phyloP scores from a whole-genome alignment of 768 basidiomycete species.

The Vishniacozyma victoriae region DNA sequence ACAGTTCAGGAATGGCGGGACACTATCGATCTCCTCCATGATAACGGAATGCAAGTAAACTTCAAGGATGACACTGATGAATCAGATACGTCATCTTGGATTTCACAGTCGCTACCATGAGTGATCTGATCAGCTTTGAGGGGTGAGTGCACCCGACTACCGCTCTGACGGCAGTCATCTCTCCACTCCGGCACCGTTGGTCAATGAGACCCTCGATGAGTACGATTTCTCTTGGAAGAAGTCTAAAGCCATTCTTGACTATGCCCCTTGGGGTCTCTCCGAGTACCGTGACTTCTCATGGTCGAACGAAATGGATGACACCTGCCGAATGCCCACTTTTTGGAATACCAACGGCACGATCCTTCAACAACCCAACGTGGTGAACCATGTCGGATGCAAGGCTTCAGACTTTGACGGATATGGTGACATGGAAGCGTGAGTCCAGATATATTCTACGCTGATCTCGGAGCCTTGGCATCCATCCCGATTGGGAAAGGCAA shows the following conservation, averaged over 20 bases:
- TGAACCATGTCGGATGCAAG: slow-evolving; percentile 75
- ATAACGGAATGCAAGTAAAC: background rate
- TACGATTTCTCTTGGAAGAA: slow-evolving; percentile 67
- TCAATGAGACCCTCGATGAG: slow-evolving; percentile 55
- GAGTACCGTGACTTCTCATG: slow-evolving; percentile 78
- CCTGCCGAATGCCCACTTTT: background rate
- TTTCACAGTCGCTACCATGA: slow-evolving; percentile 90
- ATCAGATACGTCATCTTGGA: slow-evolving; percentile 91
- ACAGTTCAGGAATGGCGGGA: slow-evolving; percentile 70
- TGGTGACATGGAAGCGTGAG: slow-evolving; percentile 86
- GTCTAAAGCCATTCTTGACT: slow-evolving; percentile 53
- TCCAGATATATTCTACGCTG: background rate
- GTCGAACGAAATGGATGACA: slow-evolving; percentile 51
- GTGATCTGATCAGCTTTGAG: slow-evolving; percentile 75
- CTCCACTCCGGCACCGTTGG: slow-evolving; percentile 75
- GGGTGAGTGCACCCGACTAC: slow-evolving; percentile 54
- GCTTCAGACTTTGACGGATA: slow-evolving; percentile 87
- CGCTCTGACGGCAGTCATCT: slow-evolving; percentile 54
- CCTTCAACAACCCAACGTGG: slow-evolving; percentile 64
- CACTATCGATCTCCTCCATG: slow-evolving; percentile 70
- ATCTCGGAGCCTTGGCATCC: slow-evolving; percentile 63
- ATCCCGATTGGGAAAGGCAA: slow-evolving; percentile 70
- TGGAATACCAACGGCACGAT: slow-evolving; percentile 2
- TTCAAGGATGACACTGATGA: slow-evolving; percentile 47
- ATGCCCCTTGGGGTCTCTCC: slow-evolving; percentile 78